Base-by-base conservation (phyloP, 2,329 filamentous ascomycete genomes). In the Ceratocystis papillata region DNA sequence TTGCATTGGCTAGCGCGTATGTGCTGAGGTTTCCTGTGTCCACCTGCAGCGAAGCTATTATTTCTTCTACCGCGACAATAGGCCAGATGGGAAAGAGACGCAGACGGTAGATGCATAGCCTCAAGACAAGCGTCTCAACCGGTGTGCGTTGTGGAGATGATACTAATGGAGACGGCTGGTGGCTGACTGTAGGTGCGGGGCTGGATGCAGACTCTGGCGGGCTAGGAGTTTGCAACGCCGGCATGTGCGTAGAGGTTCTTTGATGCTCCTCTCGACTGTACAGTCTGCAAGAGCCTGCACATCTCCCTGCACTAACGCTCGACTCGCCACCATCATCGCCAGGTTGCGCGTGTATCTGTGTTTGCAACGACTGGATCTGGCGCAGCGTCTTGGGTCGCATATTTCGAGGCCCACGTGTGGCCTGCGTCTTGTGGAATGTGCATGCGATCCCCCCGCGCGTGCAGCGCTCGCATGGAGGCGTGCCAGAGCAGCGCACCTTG, bases 61-160 rank as follows among this genome's bases (percentile, higher is more conserved):
- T 71, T 61, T 76, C 72, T 62, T 77, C 75, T 30, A 79, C 76
- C 48, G 78, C 75, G 53, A 81, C 75, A 46, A 81, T 77, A 28
- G 79, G 79, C 79, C 79, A 81, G 2, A 81, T 77, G 0, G 80
- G 79, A 63, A 79, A 81, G 59, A 81, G 72, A 12, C 79, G 77
- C n/a, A 79, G 74, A 2, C 77, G 76, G 68, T 80, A 81, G 61
- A 79, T 73, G 68, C 78, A 78, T 3, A 81, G 72, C 1, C 64
- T 63, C 6, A 64, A 41, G 3, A 66, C 63, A 20, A 62, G 30
- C 7, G 37, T 50, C 30, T 63, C 68, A 5, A 57, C 25, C 5
- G 63, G 59, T 3, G 64, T 65, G 5, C 57, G 62, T 25, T n/a
- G 62, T 33, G 20, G 5, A 2, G 55, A 10, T 20, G 60, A 15